Percentiles rank a stretch among this genome's conserved stretches.
phyloP scores from a whole-genome alignment of 208 protist species.

The Blastocrithidia nonstop region DNA sequence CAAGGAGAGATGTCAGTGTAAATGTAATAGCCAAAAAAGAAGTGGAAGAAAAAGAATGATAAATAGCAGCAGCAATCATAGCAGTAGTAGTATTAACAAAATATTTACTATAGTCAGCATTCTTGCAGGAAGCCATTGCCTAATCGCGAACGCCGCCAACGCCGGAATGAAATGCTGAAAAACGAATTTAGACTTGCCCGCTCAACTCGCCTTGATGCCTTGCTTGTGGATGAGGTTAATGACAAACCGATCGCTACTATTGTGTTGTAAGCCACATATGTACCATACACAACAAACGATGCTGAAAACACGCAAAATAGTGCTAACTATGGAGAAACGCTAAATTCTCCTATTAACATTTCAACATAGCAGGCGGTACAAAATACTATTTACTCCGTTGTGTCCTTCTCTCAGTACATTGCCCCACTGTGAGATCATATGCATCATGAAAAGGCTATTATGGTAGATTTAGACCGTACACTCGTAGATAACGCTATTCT shows the following conservation, averaged over 20 bases:
- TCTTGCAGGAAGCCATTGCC: conserved; percentile 8
- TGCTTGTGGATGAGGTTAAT: conserved; percentile 32
- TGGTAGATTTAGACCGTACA: conserved; percentile 79
- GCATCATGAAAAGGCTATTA: conserved; percentile 33
- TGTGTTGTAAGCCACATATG: conserved; percentile 11
- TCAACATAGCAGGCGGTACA: conserved; percentile 7
- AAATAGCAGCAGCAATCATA: neutral
- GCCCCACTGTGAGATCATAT: conserved; percentile 36
- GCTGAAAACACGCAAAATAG: neutral
- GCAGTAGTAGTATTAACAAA: too few species aligned
- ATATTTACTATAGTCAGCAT: neutral
- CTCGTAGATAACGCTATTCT: conserved; percentile 68
- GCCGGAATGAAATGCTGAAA: conserved; percentile 40
- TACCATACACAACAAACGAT: neutral
- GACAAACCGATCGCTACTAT: conserved; percentile 41
- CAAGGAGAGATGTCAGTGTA: conserved; percentile 16
- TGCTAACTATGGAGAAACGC: too few species aligned
- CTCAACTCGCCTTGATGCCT: conserved; percentile 32
- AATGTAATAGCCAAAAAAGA: neutral
- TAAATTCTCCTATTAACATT: neutral
- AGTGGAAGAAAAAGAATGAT: neutral
- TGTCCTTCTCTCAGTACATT: conserved; percentile 41
- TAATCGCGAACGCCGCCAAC: conserved; percentile 27
- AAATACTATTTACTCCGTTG: conserved; percentile 24
- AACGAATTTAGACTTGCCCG: conserved; percentile 45